Conservation (phyloP, 1,139 yeast species). For the Blastobotrys persicus region DNA sequence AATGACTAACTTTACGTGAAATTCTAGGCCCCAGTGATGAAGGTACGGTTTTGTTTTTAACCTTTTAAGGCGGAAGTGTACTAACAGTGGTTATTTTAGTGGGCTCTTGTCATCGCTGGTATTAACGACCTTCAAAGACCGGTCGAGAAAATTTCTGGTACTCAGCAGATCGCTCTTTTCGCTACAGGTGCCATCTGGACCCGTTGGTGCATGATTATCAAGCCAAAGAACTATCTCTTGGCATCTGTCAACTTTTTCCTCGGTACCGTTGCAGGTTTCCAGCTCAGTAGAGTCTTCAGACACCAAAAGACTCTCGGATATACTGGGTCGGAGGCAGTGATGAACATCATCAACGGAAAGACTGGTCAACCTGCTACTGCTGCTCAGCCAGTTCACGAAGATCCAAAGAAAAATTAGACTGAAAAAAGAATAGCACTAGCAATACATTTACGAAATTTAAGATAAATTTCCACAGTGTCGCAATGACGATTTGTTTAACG, state of each 20-base stretch:
- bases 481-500: too few species aligned
- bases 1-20: slow-evolving; percentile 10
- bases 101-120: slow-evolving; percentile 93
- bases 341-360: slow-evolving; percentile 57
- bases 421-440: neutral
- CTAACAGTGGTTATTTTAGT: slow-evolving; percentile 39
- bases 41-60: slow-evolving; percentile 30
- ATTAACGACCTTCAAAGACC: slow-evolving; percentile 84
- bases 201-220: slow-evolving; percentile 94
- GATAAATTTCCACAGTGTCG: too few species aligned
- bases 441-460: neutral
- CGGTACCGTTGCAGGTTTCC: slow-evolving; percentile 86
- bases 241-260: slow-evolving; percentile 95
- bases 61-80: neutral
- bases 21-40: slow-evolving; percentile 52
- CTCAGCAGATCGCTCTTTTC: slow-evolving; percentile 85
- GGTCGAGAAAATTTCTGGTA: slow-evolving; percentile 84
- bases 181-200: slow-evolving; percentile 98
- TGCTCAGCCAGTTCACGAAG: neutral
- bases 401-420: neutral
- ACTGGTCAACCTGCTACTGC: slow-evolving; percentile 14
- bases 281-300: slow-evolving; percentile 64
- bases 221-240: slow-evolving; percentile 79
- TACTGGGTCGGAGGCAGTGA: slow-evolving; percentile 50
- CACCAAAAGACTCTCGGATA: slow-evolving; percentile 57